Percentiles rank a stretch among this genome's conserved stretches.
Conservation (phyloP, 1,139 yeast genomes). For the Pichia sp. region DNA sequence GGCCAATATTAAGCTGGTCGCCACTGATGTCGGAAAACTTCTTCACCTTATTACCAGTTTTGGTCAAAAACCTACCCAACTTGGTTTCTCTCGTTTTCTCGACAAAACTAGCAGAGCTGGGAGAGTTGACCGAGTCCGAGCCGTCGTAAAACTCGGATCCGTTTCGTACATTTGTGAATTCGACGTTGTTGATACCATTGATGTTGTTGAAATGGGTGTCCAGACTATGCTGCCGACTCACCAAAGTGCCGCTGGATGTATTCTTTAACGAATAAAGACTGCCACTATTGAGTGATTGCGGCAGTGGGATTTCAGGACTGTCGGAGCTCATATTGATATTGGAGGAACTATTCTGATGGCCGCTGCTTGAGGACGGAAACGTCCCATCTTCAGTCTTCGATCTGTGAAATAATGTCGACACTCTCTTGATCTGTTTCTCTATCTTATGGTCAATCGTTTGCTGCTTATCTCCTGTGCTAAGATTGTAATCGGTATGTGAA, state of each 20-base stretch:
- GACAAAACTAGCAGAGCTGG: constrained; percentile 9
- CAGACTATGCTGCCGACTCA: constrained; percentile 4
- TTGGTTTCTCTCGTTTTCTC: constrained; percentile 23
- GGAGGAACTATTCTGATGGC: background rate
- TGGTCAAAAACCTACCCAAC: constrained; percentile 24
- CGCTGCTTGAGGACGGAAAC: background rate
- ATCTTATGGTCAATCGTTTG: constrained; percentile 3
- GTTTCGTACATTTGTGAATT: constrained; percentile 30
- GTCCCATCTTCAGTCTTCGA: constrained; percentile 11
- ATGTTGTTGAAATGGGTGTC: constrained; percentile 1
- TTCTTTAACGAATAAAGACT: constrained; percentile 15
- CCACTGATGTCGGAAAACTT: constrained; percentile 16
- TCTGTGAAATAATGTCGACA: constrained; percentile 14
- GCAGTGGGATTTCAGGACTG: constrained; percentile 10
- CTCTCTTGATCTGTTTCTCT: constrained; percentile 13
- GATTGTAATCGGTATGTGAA: background rate
- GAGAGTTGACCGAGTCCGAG: constrained; percentile 10
- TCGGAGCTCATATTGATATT: background rate
- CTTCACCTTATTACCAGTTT: constrained; percentile 26
- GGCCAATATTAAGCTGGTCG: constrained; percentile 13
- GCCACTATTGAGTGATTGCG: constrained; percentile 1
- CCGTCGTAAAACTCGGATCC: constrained; percentile 17
- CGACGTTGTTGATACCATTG: constrained; percentile 25
- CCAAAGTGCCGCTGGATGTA: constrained; percentile 18
- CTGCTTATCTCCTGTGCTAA: background rate